Evolutionary conservation across 257 asterid species (phyloP).

Genomic region (Hygrophila difformis): DNA sequence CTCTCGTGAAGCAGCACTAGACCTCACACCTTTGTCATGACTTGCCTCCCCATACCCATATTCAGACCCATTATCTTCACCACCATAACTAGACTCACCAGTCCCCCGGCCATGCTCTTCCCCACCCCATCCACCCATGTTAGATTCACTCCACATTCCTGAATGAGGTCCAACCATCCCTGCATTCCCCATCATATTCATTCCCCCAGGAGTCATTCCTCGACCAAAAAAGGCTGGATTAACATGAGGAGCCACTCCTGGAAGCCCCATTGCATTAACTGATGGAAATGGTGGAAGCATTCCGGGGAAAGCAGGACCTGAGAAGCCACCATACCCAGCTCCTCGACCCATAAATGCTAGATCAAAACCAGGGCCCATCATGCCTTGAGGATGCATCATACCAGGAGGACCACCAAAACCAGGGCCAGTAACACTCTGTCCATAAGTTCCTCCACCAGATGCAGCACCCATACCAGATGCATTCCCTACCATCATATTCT

Average conservation of each 20-base stretch:
- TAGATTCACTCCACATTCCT: constrained; percentile 87
- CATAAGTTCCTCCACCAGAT: constrained; percentile 38
- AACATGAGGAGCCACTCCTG: constrained; percentile 97
- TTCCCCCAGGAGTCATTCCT: constrained; percentile 80
- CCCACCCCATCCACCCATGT: constrained; percentile 79
- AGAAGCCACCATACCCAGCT: constrained; percentile 72
- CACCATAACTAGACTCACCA: constrained; percentile 86
- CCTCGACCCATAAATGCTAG: constrained; percentile 91
- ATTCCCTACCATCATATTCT: constrained; percentile 44
- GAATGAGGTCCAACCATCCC: constrained; percentile 78
- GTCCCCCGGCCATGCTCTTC: constrained; percentile 78
- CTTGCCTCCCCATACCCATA: constrained; percentile 74
- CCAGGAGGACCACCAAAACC: constrained; percentile 74
- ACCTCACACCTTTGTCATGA: constrained; percentile 66
- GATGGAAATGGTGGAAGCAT: constrained; percentile 69
- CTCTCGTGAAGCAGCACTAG: constrained; percentile 47
- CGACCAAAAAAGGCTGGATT: constrained; percentile 94
- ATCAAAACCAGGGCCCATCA: constrained; percentile 96
- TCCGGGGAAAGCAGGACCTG: constrained; percentile 71
- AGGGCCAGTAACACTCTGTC: constrained; percentile 47
- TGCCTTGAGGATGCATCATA: constrained; percentile 71
- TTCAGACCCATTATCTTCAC: constrained; percentile 80
- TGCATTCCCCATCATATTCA: constrained; percentile 82
- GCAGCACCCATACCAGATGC: constrained; percentile 48
- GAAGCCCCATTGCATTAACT: constrained; percentile 77